Evolutionary conservation across 2,329 filamentous ascomycete genomes (phyloP), one percentile per base, ranked within the genome.

Genomic region (Bipolaris gigantea): DNA sequence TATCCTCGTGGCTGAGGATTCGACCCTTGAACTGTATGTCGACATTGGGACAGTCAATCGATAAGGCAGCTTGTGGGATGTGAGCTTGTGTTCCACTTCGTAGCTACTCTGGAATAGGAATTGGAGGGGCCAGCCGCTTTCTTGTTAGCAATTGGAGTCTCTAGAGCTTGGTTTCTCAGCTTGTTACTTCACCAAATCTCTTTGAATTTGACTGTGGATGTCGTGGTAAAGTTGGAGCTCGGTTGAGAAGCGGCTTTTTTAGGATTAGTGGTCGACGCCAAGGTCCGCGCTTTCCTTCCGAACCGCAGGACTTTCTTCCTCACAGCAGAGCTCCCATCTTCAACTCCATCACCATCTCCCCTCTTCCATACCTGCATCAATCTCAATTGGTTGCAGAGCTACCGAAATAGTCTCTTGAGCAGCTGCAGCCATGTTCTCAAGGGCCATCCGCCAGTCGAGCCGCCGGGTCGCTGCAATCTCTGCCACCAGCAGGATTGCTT

Each of bases 401-500:
- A 70, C 67, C 63, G 56, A 55, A 70, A 66, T 74, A 75, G 71
- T 70, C 69, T 75, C 71, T 75, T 72, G 67, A 74, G 71, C 70
- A 74, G 48, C 70, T 78, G 78, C 80, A 82, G 78, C 60, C 78
- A 97, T 97, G 93, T 96, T 97, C 86, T 91, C 93, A 83, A 96
- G 90, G 88, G 92, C 93, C 84, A 86, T 97, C 83, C 88, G 92
- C 84, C 92, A 96, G 85, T 95, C 92, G 80, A 89, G 89, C 84
- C 92, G 92, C 85, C 89, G 90, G 81, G 90, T 93, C 82, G 89
- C 90, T 83, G 91, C 90, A 83, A 86, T 95, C 83, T 90, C 91
- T 88, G 89, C 90, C 77, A 85, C 89, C 76, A 87, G 90, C 85
- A 90, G 92, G 85, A 87, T 95, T 83, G 88, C 88, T 80, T 89